Evolutionary conservation across 2,329 filamentous ascomycete species (phyloP).

Genomic region (Cytospora chrysosperma): DNA sequence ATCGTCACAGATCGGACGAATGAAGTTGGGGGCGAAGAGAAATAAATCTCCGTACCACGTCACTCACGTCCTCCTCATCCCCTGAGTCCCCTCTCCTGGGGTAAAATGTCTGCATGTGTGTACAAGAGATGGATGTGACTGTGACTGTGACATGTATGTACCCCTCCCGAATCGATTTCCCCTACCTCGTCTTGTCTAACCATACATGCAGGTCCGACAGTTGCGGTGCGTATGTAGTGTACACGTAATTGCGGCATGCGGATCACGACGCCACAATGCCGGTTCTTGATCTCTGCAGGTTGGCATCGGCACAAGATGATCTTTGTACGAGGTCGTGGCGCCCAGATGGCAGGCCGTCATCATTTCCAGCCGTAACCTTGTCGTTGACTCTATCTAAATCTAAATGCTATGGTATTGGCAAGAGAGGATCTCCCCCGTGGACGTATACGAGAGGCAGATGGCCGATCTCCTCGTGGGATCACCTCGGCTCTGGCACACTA

Average conservation of each 20-base stretch:
- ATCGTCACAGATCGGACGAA: conserved; percentile 7
- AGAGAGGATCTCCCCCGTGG: background rate
- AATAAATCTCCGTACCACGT: conserved; percentile 18
- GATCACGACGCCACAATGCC: background rate
- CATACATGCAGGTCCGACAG: conserved; percentile 24
- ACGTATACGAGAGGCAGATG: background rate
- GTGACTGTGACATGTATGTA: background rate
- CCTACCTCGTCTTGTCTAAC: background rate
- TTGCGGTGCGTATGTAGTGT: conserved; percentile 17
- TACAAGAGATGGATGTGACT: conserved; percentile 5
- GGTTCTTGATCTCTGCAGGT: background rate
- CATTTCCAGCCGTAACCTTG: background rate
- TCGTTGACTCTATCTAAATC: background rate
- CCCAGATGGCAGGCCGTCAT: background rate
- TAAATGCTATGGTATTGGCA: too few relatives aligned
- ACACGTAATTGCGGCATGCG: background rate
- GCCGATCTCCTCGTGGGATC: background rate
- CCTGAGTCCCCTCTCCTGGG: background rate
- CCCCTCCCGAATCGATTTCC: background rate
- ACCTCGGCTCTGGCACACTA: background rate
- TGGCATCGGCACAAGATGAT: background rate
- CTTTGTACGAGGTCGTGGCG: too few relatives aligned
- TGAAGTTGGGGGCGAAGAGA: background rate
- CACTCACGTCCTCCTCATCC: conserved; percentile 8
- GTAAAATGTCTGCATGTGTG: too few relatives aligned